phyloP scores from a whole-genome alignment of 208 protist genomes.

The Angomonas deanei region DNA sequence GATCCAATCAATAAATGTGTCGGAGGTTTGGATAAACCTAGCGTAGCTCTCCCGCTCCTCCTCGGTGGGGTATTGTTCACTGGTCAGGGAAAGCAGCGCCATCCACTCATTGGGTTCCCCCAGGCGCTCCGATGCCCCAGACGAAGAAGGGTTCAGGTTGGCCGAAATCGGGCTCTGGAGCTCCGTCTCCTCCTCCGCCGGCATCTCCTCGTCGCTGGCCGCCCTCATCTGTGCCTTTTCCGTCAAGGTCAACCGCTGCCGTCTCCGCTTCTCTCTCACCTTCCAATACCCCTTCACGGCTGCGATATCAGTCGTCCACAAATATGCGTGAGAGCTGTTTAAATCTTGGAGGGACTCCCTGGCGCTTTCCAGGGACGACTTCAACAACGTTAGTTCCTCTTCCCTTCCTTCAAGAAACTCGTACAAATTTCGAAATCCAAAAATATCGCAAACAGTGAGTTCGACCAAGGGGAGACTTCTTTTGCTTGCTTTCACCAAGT shows the following conservation, averaged over 20 bases:
- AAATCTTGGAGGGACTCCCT: conserved; percentile 27
- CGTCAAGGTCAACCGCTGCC: conserved; percentile 15
- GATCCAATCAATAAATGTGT: conserved; percentile 41
- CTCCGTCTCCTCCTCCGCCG: not conserved
- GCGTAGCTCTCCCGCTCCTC: conserved; percentile 35
- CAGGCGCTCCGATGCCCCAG: conserved; percentile 12
- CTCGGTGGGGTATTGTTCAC: conserved; percentile 17
- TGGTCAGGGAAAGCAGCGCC: conserved; percentile 21
- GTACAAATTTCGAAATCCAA: conserved; percentile 12
- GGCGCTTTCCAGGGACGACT: conserved; percentile 16
- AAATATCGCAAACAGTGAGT: not conserved
- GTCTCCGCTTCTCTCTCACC: conserved; percentile 16
- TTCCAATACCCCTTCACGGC: conserved; percentile 26
- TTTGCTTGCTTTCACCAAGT: not conserved
- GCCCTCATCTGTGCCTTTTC: conserved; percentile 23
- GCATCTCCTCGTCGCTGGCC: not conserved
- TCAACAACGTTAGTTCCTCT: conserved; percentile 22
- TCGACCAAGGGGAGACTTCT: not conserved
- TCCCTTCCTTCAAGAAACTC: conserved; percentile 24
- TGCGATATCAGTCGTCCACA: conserved; percentile 42
- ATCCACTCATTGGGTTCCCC: not conserved
- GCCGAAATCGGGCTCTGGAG: not conserved
- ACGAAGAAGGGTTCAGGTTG: not conserved
- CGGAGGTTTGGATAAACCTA: conserved; percentile 58
- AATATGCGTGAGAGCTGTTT: conserved; percentile 30